phyloP scores from a whole-genome alignment of 768 basidiomycete genomes.

The Russula foetens region DNA sequence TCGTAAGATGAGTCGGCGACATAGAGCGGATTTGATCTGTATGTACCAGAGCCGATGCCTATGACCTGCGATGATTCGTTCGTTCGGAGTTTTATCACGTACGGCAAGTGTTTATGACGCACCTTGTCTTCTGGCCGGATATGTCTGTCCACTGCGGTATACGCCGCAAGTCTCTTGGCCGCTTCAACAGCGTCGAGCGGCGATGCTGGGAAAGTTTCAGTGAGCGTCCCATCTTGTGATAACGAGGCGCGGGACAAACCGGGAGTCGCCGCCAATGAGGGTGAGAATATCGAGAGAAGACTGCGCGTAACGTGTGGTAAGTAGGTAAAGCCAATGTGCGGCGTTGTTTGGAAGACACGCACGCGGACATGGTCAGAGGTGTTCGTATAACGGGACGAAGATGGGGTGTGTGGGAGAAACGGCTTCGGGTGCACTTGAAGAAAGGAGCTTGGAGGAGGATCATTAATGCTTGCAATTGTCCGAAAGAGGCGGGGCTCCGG shows the following conservation, averaged over 20 bases:
- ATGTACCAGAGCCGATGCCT: slow-evolving; percentile 76
- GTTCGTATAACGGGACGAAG: background rate
- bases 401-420: background rate
- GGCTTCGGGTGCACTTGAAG: background rate
- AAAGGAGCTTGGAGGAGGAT: background rate
- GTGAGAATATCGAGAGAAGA: slow-evolving; percentile 4
- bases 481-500: slow-evolving; percentile 9
- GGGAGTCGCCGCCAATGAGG: background rate
- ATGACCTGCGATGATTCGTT: slow-evolving; percentile 48
- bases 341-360: background rate
- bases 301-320: background rate
- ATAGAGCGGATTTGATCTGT: background rate
- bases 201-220: background rate
- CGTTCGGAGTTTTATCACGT: background rate
- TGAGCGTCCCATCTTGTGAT: background rate
- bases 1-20: background rate
- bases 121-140: slow-evolving; percentile 78
- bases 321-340: background rate
- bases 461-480: slow-evolving; percentile 1
- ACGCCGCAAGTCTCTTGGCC: slow-evolving; percentile 87
- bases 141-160: slow-evolving; percentile 88
- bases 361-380: slow-evolving; percentile 3
- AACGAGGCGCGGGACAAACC: background rate
- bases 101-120: slow-evolving; percentile 19
- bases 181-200: slow-evolving; percentile 53